A percentile compares a stretch with the other conserved stretches of the same genome.
phyloP scores from a whole-genome alignment of 345 rosid genomes.

The Pugionium cornutum region DNA sequence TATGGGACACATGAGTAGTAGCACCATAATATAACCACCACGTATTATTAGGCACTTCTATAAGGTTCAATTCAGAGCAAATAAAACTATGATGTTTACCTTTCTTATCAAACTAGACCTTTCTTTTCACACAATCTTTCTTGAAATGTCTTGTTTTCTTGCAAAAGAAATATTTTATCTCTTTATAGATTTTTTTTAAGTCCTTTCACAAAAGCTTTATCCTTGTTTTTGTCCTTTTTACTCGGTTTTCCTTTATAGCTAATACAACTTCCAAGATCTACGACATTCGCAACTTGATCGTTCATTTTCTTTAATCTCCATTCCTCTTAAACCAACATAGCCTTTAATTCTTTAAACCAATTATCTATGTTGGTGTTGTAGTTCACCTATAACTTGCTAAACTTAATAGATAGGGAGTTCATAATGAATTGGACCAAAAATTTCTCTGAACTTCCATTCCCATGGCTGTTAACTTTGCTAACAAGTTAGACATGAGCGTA shows the following conservation, averaged over 20 bases:
- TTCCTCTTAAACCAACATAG: no score
- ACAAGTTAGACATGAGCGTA: constrained; percentile 9
- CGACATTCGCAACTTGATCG: not conserved
- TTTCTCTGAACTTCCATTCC: not conserved
- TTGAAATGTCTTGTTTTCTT: not conserved
- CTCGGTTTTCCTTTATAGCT: not conserved
- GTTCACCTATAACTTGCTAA: not conserved
- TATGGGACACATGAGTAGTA: constrained; percentile 25
- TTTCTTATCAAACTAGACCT: not conserved
- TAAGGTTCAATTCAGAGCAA: constrained; percentile 6
- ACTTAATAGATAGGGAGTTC: not conserved
- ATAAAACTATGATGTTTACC: not conserved
- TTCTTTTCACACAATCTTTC: not conserved
- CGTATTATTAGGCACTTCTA: constrained; percentile 1
- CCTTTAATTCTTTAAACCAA: not conserved
- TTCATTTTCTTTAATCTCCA: not conserved
- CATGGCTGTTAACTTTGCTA: not conserved
- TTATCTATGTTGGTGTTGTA: not conserved
- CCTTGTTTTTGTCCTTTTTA: not conserved
- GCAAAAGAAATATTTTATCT: constrained; percentile 11
- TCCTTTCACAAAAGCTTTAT: not conserved
- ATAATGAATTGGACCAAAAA: constrained; percentile 5
- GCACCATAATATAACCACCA: not conserved
- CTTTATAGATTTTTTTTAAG: not conserved
- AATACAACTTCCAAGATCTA: not conserved